Percentiles rank a stretch among this genome's conserved stretches.
Evolutionary conservation across 768 basidiomycete genomes (phyloP).

Genomic region (Tubosaeta sp.): DNA sequence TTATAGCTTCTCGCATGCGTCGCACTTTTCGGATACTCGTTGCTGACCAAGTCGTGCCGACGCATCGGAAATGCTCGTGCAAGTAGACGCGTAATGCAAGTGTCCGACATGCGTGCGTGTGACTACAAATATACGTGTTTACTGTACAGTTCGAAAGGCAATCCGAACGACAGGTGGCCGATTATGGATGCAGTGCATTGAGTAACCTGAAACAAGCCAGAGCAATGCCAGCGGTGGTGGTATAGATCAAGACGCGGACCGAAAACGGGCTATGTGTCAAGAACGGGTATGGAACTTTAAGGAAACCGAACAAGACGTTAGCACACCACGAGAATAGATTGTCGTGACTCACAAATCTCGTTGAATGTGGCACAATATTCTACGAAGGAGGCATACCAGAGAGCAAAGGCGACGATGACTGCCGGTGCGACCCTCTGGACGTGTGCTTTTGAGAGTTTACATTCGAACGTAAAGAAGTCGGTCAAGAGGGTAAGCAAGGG

Average conservation of each 20-base stretch:
- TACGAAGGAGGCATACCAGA: constrained; percentile 59
- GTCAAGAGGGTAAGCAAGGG: constrained; percentile 55
- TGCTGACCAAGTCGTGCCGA: constrained; percentile 4
- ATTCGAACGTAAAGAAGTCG: constrained; percentile 69
- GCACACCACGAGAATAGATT: background rate
- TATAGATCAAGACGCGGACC: constrained; percentile 58
- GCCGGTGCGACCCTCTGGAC: constrained; percentile 14
- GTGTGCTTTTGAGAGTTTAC: constrained; percentile 39
- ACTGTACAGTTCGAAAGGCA: background rate
- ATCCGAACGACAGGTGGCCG: background rate
- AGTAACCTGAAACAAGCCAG: constrained; percentile 52
- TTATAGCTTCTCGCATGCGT: background rate
- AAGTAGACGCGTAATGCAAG: background rate
- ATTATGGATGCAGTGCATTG: constrained; percentile 50
- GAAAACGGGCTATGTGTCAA: constrained; percentile 54
- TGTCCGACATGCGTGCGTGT: background rate
- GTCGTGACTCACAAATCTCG: constrained; percentile 48
- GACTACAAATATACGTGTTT: background rate
- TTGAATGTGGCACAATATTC: constrained; percentile 66
- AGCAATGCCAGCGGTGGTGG: constrained; percentile 46
- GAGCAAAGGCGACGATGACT: constrained; percentile 21
- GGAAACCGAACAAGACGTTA: background rate
- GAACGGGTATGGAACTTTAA: constrained; percentile 81
- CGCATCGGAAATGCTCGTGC: background rate
- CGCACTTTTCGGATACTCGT: background rate